These are phyloP conservation scores for Hibiscus mutabilis DNA, from an alignment of 345 rosid species.

Conservation along the genomic window DNA sequence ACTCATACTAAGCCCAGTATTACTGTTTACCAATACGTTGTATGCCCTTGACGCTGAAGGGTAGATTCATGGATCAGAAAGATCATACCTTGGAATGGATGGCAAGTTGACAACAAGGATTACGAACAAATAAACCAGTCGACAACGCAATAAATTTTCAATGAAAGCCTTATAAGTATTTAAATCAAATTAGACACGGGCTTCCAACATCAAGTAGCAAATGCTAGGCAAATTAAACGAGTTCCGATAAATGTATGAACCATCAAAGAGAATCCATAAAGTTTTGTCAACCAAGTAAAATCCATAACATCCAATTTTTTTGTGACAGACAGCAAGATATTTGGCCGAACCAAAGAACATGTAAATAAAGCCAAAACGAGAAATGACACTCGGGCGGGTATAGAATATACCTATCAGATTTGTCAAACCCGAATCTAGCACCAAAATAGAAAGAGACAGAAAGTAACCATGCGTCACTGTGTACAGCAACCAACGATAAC, in stretches of 20 bases:
- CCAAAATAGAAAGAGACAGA: conserved; percentile 88
- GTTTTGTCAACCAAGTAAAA: neutral
- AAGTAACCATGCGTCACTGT: conserved; percentile 83
- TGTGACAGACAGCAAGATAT: neutral
- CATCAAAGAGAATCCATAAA: neutral
- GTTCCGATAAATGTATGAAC: neutral
- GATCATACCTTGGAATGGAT: neutral
- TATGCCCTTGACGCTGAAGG: neutral
- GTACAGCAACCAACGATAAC: conserved; percentile 79
- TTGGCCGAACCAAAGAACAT: neutral
- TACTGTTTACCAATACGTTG: neutral
- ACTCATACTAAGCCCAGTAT: neutral
- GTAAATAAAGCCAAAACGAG: conserved; percentile 4
- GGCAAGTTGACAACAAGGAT: neutral
- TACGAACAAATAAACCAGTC: neutral
- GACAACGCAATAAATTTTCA: neutral
- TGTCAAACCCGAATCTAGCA: conserved; percentile 82
- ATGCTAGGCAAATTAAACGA: conserved; percentile 1
- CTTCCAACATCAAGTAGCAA: conserved; percentile 5
- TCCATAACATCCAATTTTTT: too few relatives aligned
- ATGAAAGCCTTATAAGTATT: neutral
- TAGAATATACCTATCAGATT: conserved; percentile 68
- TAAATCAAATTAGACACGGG: neutral
- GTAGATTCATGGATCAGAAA: neutral
- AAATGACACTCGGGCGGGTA: neutral